phyloP scores from a whole-genome alignment of 2,329 filamentous ascomycete genomes.

The Arthrobotrys pseudoclavata region DNA sequence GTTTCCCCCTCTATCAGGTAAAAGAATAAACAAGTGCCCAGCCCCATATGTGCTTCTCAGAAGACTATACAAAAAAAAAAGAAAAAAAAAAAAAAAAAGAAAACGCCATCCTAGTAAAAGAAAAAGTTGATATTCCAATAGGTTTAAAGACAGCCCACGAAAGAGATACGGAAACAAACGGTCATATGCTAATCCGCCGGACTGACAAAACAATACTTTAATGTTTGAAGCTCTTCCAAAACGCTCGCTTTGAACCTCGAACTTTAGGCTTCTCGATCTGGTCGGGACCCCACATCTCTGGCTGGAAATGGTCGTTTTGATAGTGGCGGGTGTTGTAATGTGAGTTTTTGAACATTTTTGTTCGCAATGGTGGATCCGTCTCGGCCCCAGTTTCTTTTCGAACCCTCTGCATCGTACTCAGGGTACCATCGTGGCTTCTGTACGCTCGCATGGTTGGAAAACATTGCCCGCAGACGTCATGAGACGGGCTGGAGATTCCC shows the following conservation, averaged over 20 bases:
- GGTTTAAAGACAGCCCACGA: not conserved
- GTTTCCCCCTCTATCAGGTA: conserved; percentile 1
- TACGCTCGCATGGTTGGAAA: conserved; percentile 5
- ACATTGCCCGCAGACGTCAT: conserved; percentile 15
- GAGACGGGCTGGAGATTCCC: not conserved
- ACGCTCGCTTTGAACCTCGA: not conserved
- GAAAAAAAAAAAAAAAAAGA: not conserved
- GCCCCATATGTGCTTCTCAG: conserved; percentile 3
- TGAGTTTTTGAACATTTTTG: conserved; percentile 73
- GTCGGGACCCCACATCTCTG: conserved; percentile 66
- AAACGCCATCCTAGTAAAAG: conserved; percentile 6
- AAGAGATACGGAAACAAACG: not conserved
- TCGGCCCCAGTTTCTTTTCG: not conserved
- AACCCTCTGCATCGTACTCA: not conserved
- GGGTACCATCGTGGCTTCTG: conserved; percentile 18
- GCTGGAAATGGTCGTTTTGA: conserved; percentile 75
- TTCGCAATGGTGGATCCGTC: conserved; percentile 47
- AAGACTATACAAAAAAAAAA: conserved; percentile 4
- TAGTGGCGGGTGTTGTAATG: conserved; percentile 78
- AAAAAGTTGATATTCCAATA: too few relatives aligned
- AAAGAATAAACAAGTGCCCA: not conserved
- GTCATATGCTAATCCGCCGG: not conserved
- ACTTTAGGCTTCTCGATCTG: not conserved
- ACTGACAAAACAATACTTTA: not conserved
- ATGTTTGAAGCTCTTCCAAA: conserved; percentile 5